phyloP scores from a whole-genome alignment of 2,329 filamentous ascomycete species.

The Venturia asperata region DNA sequence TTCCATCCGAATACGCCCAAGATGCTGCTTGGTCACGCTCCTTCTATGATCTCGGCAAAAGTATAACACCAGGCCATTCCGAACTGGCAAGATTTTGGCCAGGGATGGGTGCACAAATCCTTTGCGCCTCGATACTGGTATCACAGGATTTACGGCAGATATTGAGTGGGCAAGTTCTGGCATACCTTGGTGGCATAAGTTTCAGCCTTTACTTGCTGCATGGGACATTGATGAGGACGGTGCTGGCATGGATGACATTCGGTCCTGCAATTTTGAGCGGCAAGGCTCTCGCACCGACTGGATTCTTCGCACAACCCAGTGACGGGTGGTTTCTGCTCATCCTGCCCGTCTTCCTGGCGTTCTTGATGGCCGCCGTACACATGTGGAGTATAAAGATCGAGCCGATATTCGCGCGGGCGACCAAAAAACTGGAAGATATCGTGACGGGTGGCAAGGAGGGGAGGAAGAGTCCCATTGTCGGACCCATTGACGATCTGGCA shows the following conservation, averaged over 20 bases:
- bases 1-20: conserved; percentile 25
- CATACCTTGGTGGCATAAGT: conserved; percentile 27
- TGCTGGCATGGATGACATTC: conserved; percentile 26
- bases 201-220: conserved; percentile 29
- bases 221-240: conserved; percentile 26
- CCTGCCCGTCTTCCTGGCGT: neutral
- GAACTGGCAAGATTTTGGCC: conserved; percentile 26
- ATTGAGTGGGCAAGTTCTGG: conserved; percentile 24
- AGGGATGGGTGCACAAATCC: conserved; percentile 25
- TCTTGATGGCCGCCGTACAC: conserved; percentile 7
- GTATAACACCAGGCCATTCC: conserved; percentile 22
- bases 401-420: conserved; percentile 14
- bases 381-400: conserved; percentile 10
- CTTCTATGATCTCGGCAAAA: conserved; percentile 20
- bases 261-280: conserved; percentile 17
- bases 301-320: neutral
- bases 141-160: conserved; percentile 23
- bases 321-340: conserved; percentile 2
- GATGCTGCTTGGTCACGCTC: conserved; percentile 25
- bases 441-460: conserved; percentile 10
- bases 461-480: conserved; percentile 8
- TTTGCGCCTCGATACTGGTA: conserved; percentile 26
- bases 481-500: neutral
- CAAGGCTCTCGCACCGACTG: neutral
- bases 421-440: conserved; percentile 8